A percentile compares a stretch with the other conserved stretches of the same genome.
Conservation (phyloP, 768 basidiomycete species). For the Strobilomyces dryophilus region DNA sequence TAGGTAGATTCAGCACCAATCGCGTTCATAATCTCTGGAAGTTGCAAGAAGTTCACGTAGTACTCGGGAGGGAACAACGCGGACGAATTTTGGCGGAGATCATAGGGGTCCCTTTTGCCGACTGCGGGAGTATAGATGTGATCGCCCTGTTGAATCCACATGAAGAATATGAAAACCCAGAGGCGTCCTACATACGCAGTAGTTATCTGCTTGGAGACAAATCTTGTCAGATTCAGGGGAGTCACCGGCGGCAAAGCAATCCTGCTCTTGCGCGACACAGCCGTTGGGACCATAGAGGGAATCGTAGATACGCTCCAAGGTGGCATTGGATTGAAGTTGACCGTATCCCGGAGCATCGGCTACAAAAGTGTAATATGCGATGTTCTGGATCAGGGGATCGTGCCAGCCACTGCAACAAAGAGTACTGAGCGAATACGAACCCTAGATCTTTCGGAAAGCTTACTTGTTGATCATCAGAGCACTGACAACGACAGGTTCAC, state of each 20-base stretch:
- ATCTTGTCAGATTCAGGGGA: constrained; percentile 43
- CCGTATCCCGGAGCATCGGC: constrained; percentile 64
- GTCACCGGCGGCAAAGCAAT: constrained; percentile 54
- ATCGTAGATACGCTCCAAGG: constrained; percentile 44
- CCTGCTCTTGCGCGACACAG: constrained; percentile 50
- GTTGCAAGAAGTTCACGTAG: constrained; percentile 45
- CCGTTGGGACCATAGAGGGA: constrained; percentile 47
- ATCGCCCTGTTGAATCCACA: constrained; percentile 30
- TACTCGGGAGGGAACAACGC: constrained; percentile 54
- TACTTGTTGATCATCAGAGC: constrained; percentile 66
- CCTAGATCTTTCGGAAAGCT: neutral
- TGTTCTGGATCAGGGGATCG: constrained; percentile 59
- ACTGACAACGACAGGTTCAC: constrained; percentile 49
- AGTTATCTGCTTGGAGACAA: constrained; percentile 48
- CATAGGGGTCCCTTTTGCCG: constrained; percentile 49
- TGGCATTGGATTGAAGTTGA: constrained; percentile 46
- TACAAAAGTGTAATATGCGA: constrained; percentile 59
- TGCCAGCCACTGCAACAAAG: constrained; percentile 50
- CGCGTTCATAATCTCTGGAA: constrained; percentile 31
- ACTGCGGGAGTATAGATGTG: constrained; percentile 50
- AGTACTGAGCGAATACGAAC: neutral
- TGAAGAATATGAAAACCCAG: neutral
- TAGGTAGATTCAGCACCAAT: constrained; percentile 55
- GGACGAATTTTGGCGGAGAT: constrained; percentile 53
- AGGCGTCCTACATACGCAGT: constrained; percentile 45